Percentiles rank a stretch among this genome's conserved stretches.
These are phyloP conservation scores for Willaertia magna DNA, from an alignment of 208 protist species.

Conservation along the genomic window DNA sequence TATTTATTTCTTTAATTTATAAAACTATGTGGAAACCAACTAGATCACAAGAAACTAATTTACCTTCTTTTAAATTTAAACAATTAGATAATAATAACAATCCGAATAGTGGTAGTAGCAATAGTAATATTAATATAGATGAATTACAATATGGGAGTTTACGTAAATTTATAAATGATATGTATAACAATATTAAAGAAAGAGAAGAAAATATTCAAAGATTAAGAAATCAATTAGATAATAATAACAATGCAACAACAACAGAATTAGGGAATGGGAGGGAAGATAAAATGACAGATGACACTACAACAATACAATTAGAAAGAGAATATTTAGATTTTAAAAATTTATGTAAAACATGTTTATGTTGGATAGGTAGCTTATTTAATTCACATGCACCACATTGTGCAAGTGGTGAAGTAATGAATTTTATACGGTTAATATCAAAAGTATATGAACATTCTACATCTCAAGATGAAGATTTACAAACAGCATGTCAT, in stretches of 20 bases:
- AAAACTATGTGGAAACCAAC: neutral
- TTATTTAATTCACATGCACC: neutral
- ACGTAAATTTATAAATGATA: neutral
- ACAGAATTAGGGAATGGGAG: too few species aligned
- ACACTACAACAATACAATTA: neutral
- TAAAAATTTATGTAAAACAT: neutral
- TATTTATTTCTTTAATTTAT: neutral
- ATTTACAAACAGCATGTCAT: neutral
- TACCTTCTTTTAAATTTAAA: neutral
- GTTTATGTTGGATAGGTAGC: neutral
- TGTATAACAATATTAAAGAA: neutral
- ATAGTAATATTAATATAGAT: neutral
- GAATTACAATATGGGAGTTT: neutral
- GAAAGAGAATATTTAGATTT: neutral
- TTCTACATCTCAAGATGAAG: neutral
- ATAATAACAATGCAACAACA: too few species aligned
- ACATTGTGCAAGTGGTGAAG: neutral
- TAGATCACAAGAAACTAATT: neutral
- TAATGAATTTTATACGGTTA: neutral
- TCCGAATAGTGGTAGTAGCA: too few species aligned
- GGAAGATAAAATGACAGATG: too few species aligned
- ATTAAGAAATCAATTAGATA: too few species aligned
- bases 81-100: too few species aligned
- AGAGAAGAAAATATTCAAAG: neutral
- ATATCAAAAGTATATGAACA: neutral